These are phyloP conservation scores for Cercophora samala DNA, from an alignment of 495 filamentous ascomycete genomes.

Conservation along the genomic window DNA sequence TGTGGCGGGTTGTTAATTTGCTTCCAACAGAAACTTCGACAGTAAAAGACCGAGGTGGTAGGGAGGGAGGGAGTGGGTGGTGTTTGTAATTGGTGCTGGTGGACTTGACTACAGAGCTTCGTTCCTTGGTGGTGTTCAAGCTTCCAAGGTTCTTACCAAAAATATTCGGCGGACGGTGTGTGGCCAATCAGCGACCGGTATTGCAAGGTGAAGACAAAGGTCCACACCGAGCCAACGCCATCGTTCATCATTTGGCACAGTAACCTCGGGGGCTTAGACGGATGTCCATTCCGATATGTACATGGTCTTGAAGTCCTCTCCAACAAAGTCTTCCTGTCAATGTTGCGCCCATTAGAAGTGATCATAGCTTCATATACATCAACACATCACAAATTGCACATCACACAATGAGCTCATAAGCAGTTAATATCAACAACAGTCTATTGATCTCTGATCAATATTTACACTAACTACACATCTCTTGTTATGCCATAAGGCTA, in stretches of 20 bases:
- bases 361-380: no score
- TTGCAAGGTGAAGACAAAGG: background rate
- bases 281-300: no score
- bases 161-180: conserved; percentile 16
- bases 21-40: background rate
- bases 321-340: no score
- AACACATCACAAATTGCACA: no score
- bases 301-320: no score
- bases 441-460: background rate
- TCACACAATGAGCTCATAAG: no score
- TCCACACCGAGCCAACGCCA: background rate
- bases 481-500: background rate
- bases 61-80: background rate
- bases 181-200: conserved; percentile 20
- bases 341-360: no score
- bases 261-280: no score
- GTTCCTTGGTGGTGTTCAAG: background rate
- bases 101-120: background rate
- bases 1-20: conserved; percentile 10
- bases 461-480: background rate
- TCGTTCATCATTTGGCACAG: no score
- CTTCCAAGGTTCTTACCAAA: background rate
- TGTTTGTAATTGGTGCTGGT: background rate
- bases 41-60: background rate
- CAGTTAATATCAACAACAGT: background rate